phyloP scores from a whole-genome alignment of 805 yeast species.

The Wickerhamomyces chaumierensis region DNA sequence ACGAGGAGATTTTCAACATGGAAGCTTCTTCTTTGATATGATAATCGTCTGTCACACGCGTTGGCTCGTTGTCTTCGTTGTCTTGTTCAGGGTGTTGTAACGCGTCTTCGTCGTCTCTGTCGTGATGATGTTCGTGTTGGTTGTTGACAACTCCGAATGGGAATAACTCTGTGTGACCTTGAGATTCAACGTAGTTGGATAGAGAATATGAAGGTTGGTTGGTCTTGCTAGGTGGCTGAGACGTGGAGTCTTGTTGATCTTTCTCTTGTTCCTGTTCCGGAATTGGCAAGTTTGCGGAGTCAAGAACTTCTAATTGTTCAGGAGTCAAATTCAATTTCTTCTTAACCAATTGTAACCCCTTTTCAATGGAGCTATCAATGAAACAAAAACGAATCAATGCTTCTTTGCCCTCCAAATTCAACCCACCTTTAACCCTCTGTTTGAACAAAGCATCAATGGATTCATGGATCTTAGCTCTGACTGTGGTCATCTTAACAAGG shows the following conservation, averaged over 20 bases:
- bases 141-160: conserved; percentile 25
- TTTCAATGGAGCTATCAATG: conserved; percentile 60
- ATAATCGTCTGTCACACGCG: conserved; percentile 8
- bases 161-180: conserved; percentile 23
- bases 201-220: conserved; percentile 12
- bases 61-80: conserved; percentile 1
- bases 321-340: conserved; percentile 13
- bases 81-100: conserved; percentile 4
- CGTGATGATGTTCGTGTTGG: conserved; percentile 16
- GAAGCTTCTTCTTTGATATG: conserved; percentile 18
- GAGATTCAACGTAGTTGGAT: conserved; percentile 17
- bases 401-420: conserved; percentile 69
- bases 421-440: conserved; percentile 40
- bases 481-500: conserved; percentile 24
- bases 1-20: conserved; percentile 10
- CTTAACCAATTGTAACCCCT: conserved; percentile 28
- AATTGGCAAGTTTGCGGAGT: background rate
- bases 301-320: conserved; percentile 3
- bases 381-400: conserved; percentile 59
- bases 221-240: conserved; percentile 4
- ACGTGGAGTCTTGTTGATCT: background rate
- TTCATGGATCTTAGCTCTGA: conserved; percentile 31
- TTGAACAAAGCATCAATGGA: conserved; percentile 47
- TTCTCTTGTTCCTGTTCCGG: background rate
- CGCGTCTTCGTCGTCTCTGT: conserved; percentile 20